These are phyloP conservation scores for Raphanus sativus DNA, from an alignment of 345 rosid species.

Conservation along the genomic window DNA sequence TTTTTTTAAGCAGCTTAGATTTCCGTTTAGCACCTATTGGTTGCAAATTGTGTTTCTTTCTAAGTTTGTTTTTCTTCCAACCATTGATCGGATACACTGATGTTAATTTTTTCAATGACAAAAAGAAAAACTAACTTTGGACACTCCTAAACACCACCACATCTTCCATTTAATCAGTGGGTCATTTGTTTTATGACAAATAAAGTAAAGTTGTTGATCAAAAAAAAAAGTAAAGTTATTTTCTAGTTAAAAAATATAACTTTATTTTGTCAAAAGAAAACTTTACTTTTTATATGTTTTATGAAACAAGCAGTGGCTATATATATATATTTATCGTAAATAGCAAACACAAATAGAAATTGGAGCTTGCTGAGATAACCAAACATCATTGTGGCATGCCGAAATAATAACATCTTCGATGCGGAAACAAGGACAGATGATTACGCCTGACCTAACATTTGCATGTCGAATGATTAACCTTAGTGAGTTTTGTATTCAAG, in stretches of 20 bases:
- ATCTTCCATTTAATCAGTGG: conserved; percentile 20
- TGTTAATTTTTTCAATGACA: no score
- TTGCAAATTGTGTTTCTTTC: no score
- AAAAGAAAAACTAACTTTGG: background rate
- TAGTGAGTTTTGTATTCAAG: background rate
- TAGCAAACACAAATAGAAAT: background rate
- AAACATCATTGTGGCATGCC: background rate
- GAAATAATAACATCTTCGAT: background rate
- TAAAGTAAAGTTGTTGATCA: no score
- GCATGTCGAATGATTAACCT: conserved; percentile 11
- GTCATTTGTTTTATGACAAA: background rate
- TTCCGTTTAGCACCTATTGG: no score
- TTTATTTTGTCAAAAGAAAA: no score
- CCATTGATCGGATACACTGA: no score
- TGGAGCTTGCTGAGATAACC: background rate
- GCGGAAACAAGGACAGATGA: conserved; percentile 15
- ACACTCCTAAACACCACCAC: conserved; percentile 14
- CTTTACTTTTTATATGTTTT: no score
- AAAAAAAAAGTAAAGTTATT: no score
- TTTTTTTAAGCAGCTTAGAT: no score
- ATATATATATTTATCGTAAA: background rate
- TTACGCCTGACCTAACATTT: conserved; percentile 24
- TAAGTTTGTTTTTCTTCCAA: no score
- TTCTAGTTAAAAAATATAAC: no score
- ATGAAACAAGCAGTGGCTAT: no score